Evolutionary conservation across 768 basidiomycete species (phyloP), one percentile per base, ranked within the genome.

Genomic region (Suillus subluteus): DNA sequence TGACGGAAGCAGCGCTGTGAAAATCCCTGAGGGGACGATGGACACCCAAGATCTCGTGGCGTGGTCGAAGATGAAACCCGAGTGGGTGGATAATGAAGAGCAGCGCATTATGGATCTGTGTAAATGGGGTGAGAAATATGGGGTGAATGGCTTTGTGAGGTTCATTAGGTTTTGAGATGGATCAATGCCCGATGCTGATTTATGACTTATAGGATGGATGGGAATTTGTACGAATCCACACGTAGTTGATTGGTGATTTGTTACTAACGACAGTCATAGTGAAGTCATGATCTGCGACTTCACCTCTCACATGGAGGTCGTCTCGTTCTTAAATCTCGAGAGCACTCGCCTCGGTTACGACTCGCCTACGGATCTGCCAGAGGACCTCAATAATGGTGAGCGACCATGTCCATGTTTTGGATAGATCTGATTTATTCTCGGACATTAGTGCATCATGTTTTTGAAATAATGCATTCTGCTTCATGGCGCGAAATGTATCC

Each of bases 241-340:
- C 32, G 18, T 62, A 6, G 3, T 9, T 18, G 21, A 3, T 9
- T 6, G 16, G 62, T 18, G 8, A 4, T 23, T 13, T 13, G 7
- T 6, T 40, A 12, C 6, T 66, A 21, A 65, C 13, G n/a, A 40
- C n/a, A 0, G 6, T 65, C 13, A n/a, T 52, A 85, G 83, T 66
- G 85, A 86, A 71, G 73, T 83, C 15, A 83, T 84, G 79, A 72
- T 84, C 11, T 85, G 84, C 68, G 75, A 84, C 68, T 84, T 86
- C 68, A 75, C 73, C 1, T 69, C 72, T 3, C 82, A 82, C 6
- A 72, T 85, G 7, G 71, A 78, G 13, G 67, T 77, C 3, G 77
- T 80, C 8, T 82, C 83, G 6, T 80, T 82, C 68, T 67, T 78
- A 4, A 75, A 82, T 52, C 70, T 84, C 43, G 58, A 46, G 9